These are phyloP conservation scores for Rutstroemia sp. DNA, from an alignment of 2,329 filamentous ascomycete genomes.

Conservation along the genomic window DNA sequence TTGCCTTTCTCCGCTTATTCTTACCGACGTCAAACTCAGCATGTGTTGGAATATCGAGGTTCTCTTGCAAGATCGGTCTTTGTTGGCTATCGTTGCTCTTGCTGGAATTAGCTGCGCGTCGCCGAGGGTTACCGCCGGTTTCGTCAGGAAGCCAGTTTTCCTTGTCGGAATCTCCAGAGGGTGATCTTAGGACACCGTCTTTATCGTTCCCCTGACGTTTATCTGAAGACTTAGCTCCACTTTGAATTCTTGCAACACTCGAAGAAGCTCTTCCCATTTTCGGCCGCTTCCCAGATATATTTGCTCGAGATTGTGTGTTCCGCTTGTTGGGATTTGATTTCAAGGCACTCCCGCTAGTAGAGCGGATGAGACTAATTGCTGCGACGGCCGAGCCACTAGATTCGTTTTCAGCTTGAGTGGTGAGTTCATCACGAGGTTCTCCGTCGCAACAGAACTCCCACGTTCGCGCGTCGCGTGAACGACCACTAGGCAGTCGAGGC, in stretches of 20 bases:
- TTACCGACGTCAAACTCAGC: conserved; percentile 19
- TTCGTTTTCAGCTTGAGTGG: conserved; percentile 74
- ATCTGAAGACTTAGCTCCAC: conserved; percentile 25
- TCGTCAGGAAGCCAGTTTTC: conserved; percentile 73
- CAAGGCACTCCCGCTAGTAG: conserved; percentile 50
- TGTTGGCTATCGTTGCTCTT: conserved; percentile 16
- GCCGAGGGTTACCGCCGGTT: conserved; percentile 36
- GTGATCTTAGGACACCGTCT: conserved; percentile 37
- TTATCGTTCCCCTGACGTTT: conserved; percentile 23
- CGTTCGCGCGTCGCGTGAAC: conserved; percentile 78
- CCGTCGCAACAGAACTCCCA: conserved; percentile 91
- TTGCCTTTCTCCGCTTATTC: conserved; percentile 20
- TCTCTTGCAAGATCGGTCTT: conserved; percentile 24
- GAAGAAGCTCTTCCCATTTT: conserved; percentile 55
- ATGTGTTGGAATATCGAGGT: conserved; percentile 20
- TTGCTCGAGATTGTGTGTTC: conserved; percentile 41
- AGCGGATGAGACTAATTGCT: conserved; percentile 74
- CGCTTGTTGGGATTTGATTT: conserved; percentile 56
- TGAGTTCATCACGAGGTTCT: conserved; percentile 70
- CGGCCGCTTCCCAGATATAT: conserved; percentile 46
- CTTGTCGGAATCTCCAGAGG: conserved; percentile 78
- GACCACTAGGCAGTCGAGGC: conserved; percentile 54
- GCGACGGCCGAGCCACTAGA: conserved; percentile 71
- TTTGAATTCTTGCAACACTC: conserved; percentile 55
- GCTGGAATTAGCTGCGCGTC: conserved; percentile 25